These are phyloP conservation scores for Corchorus capsularis DNA, from an alignment of 345 rosid genomes.

Conservation along the genomic window DNA sequence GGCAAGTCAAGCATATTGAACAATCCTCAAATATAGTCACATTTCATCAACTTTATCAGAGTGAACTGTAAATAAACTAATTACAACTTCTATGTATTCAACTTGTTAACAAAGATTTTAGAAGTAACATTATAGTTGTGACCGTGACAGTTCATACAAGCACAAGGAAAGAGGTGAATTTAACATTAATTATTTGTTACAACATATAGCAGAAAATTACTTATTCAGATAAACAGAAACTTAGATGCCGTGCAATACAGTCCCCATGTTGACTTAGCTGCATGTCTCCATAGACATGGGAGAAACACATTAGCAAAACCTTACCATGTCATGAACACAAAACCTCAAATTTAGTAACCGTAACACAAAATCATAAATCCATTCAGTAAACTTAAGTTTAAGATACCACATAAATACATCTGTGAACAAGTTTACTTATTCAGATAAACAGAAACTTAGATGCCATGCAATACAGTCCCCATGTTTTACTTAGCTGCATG, in stretches of 20 bases:
- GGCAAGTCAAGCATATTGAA: slow-evolving; percentile 4
- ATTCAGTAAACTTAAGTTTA: slow-evolving; percentile 4
- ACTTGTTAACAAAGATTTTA: neutral
- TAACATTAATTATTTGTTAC: neutral
- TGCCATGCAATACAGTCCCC: neutral
- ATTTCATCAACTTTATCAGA: neutral
- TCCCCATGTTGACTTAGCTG: neutral
- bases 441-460: neutral
- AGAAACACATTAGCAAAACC: neutral
- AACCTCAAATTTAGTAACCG: neutral
- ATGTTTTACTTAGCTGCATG: neutral
- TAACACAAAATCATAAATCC: neutral
- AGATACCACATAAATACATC: neutral
- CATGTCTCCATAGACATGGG: neutral
- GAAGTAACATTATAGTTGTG: neutral
- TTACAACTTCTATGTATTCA: neutral
- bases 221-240: neutral
- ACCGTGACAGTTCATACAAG: neutral
- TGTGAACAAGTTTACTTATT: too few species aligned
- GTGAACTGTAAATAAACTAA: neutral
- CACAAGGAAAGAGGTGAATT: neutral
- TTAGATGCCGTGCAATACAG: neutral
- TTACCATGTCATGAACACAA: neutral
- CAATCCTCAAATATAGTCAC: neutral
- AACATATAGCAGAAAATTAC: slow-evolving; percentile 7